These are phyloP conservation scores for Geotrichum restrictum DNA, from an alignment of 1,139 yeast genomes.

Conservation along the genomic window DNA sequence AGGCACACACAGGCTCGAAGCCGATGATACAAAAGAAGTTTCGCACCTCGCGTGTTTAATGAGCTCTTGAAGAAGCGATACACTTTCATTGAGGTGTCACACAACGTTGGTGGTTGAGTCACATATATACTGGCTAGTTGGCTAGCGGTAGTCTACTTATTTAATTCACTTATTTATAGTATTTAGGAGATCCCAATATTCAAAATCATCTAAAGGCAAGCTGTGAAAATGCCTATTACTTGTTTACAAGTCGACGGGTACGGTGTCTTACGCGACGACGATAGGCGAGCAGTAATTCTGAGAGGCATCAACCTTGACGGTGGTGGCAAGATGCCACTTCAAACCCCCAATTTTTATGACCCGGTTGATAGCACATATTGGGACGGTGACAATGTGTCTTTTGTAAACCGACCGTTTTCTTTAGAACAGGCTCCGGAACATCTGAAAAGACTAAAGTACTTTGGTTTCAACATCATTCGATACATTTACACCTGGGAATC, in stretches of 20 bases:
- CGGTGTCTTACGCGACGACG: slow-evolving; percentile 59
- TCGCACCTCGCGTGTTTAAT: no score
- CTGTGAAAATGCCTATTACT: slow-evolving; percentile 17
- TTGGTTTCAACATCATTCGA: slow-evolving; percentile 78
- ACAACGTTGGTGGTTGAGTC: no score
- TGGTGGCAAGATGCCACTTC: slow-evolving; percentile 63
- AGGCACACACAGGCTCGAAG: no score
- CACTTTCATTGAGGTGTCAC: no score
- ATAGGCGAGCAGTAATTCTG: slow-evolving; percentile 57
- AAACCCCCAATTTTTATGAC: slow-evolving; percentile 47
- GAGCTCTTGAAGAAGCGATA: no score
- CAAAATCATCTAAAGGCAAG: no score
- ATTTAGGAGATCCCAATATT: no score
- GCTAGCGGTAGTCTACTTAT: no score
- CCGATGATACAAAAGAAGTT: no score
- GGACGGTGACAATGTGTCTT: slow-evolving; percentile 67
- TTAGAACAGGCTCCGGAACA: slow-evolving; percentile 67
- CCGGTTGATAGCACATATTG: slow-evolving; percentile 47
- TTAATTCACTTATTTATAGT: no score
- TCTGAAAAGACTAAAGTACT: slow-evolving; percentile 58
- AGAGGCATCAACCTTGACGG: slow-evolving; percentile 85
- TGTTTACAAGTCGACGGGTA: slow-evolving; percentile 25
- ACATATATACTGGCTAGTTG: no score
- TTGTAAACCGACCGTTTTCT: slow-evolving; percentile 75
- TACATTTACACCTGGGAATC: slow-evolving; percentile 88